Evolutionary conservation across 495 filamentous ascomycete species (phyloP).

Genomic region (Beverwykella pulmonaria): DNA sequence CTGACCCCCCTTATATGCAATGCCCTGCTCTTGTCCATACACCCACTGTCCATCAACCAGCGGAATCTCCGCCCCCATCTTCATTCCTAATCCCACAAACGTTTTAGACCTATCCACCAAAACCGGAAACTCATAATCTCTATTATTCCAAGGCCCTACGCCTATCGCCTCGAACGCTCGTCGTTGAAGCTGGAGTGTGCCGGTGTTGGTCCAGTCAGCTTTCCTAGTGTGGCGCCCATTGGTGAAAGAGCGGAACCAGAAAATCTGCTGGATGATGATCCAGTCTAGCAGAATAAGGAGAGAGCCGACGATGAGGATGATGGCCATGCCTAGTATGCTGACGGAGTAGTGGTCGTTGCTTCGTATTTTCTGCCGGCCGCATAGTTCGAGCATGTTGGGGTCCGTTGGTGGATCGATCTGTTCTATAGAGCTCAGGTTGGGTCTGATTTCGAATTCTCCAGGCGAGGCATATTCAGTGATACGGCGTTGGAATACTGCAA

Average conservation of each 20-base stretch:
- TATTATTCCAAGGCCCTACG: conserved; percentile 21
- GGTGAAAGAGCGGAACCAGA: conserved; percentile 20
- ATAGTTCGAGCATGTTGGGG: conserved; percentile 12
- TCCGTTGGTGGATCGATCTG: conserved; percentile 15
- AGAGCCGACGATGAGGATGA: conserved; percentile 32
- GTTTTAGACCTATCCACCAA: conserved; percentile 1
- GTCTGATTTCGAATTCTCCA: conserved; percentile 18
- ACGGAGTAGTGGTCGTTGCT: conserved; percentile 22
- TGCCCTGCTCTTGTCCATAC: neutral
- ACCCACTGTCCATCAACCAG: neutral
- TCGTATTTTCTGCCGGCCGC: conserved; percentile 28
- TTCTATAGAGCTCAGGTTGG: conserved; percentile 2
- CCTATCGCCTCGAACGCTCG: conserved; percentile 22
- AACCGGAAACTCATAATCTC: conserved; percentile 20
- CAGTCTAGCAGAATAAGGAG: conserved; percentile 33
- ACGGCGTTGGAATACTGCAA: conserved; percentile 28
- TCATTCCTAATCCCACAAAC: neutral
- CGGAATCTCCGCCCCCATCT: neutral
- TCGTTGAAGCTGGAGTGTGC: conserved; percentile 24
- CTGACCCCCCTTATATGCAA: neutral
- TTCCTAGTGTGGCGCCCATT: conserved; percentile 11
- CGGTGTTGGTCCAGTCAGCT: conserved; percentile 20
- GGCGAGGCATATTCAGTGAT: conserved; percentile 29
- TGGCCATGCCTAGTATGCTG: conserved; percentile 30
- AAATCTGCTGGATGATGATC: conserved; percentile 16